Percentiles rank a stretch among this genome's conserved stretches.
Conservation (phyloP, 1,139 yeast species). For the Zhuliangozyma parablackwelliae region DNA sequence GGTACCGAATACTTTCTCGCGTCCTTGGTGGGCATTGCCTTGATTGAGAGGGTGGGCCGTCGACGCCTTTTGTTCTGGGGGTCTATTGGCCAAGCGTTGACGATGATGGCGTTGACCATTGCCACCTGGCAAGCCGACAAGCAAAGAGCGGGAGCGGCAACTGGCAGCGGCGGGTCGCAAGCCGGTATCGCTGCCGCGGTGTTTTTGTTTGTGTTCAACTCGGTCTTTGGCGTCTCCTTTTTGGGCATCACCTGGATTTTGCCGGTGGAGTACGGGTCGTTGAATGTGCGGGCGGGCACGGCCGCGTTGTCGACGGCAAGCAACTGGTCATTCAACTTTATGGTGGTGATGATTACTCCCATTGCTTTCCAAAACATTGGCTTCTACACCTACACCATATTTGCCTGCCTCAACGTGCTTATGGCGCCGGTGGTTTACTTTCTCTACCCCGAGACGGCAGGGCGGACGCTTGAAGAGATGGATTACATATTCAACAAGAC, state of each 20-base stretch:
- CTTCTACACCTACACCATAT: slow-evolving; percentile 30
- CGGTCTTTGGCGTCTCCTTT: slow-evolving; percentile 26
- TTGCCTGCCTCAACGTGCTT: slow-evolving; percentile 38
- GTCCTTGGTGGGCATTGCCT: slow-evolving; percentile 38
- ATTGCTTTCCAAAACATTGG: slow-evolving; percentile 28
- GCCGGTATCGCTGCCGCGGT: slow-evolving; percentile 34
- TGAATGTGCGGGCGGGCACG: slow-evolving; percentile 32
- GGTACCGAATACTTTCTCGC: slow-evolving; percentile 39
- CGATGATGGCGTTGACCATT: slow-evolving; percentile 29
- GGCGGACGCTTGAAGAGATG: slow-evolving; percentile 55
- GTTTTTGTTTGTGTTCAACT: slow-evolving; percentile 32
- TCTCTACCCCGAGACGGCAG: slow-evolving; percentile 60
- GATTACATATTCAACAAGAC: slow-evolving; percentile 52
- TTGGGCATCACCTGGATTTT: slow-evolving; percentile 38
- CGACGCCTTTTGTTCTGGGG: slow-evolving; percentile 49
- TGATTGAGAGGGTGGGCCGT: slow-evolving; percentile 53
- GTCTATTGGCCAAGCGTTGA: slow-evolving; percentile 43
- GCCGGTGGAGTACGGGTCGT: slow-evolving; percentile 36
- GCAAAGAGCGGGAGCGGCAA: slow-evolving; percentile 1
- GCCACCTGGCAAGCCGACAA: slow-evolving; percentile 24
- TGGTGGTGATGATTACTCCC: slow-evolving; percentile 27
- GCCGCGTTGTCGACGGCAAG: slow-evolving; percentile 34
- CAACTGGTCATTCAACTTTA: slow-evolving; percentile 34
- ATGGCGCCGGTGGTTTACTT: slow-evolving; percentile 53
- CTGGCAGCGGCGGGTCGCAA: slow-evolving; percentile 13